phyloP scores from a whole-genome alignment of 2,329 filamentous ascomycete genomes.

The Mycogone perniciosa region DNA sequence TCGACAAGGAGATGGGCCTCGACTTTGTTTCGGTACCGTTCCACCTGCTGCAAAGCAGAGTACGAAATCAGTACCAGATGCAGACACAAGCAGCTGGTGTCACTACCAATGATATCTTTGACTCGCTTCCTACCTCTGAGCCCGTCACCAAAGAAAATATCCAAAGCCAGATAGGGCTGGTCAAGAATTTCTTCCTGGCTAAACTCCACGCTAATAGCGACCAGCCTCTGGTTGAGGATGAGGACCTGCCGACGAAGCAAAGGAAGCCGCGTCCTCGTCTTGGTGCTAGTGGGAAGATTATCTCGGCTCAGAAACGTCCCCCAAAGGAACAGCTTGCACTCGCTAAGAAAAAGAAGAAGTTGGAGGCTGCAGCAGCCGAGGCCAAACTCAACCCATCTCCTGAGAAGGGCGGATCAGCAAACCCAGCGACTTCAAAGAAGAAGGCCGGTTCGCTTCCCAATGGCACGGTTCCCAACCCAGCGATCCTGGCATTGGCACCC shows the following conservation, averaged over 20 bases:
- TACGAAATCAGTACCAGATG: constrained; percentile 77
- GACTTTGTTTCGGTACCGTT: constrained; percentile 86
- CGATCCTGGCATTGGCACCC: constrained; percentile 35
- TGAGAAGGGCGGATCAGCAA: constrained; percentile 30
- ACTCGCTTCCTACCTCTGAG: constrained; percentile 62
- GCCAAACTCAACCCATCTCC: constrained; percentile 34
- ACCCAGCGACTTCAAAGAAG: constrained; percentile 47
- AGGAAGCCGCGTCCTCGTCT: constrained; percentile 62
- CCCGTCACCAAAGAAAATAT: constrained; percentile 75
- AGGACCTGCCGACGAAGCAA: constrained; percentile 91
- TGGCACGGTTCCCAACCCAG: constrained; percentile 32
- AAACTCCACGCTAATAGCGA: constrained; percentile 79
- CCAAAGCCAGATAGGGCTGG: constrained; percentile 73
- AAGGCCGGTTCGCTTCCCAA: constrained; percentile 36
- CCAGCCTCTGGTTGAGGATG: constrained; percentile 82
- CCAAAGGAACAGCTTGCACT: constrained; percentile 76
- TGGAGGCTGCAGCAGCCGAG: constrained; percentile 53
- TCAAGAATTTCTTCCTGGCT: constrained; percentile 84
- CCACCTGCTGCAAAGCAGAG: constrained; percentile 85
- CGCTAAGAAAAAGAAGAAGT: constrained; percentile 83
- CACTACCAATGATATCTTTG: constrained; percentile 56
- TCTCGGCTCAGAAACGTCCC: constrained; percentile 74
- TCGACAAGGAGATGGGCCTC: constrained; percentile 85
- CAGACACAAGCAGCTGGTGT: constrained; percentile 59
- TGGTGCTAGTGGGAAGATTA: constrained; percentile 75